Evolutionary conservation across 169 alveolate genomes (phyloP), one percentile per base, ranked within the genome.

Genomic region (Theileria orientalis): DNA sequence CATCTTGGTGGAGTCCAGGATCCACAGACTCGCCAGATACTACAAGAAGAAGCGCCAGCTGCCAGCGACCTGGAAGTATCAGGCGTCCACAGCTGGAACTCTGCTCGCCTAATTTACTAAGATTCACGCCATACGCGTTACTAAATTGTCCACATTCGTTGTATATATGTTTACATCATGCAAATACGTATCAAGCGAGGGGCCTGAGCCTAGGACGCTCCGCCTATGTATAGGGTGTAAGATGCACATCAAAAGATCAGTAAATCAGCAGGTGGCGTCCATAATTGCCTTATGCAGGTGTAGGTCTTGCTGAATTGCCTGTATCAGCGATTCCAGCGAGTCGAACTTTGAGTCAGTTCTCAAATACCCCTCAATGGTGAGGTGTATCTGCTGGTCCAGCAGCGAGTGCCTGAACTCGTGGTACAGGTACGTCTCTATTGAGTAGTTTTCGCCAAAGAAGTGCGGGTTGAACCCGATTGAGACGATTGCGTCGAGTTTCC

Each of bases 11-110:
- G 99, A 98, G 92, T 93, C 98, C 75, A 94, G 97, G 84, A 98
- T 98, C 83, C 99, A 98, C 91, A 96, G 99, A 87, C 87, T 98
- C 35, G 98, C 99, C 49, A 92, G 99, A 68, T 98, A 98, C 92
- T 98, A 95, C 94, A 95, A 94, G 90, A 94, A 97, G 87, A 94
- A 95, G 80, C 92, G 95, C 87, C 94, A 94, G 61, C 93, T 98
- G 32, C 99, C 99, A 16, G 97, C 99, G 59, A 95, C 94, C 83
- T 98, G 99, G 99, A 98, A 96, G 90, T 98, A 98, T 85, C 88
- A 83, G 68, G 84, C 96, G 16, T 85, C 94, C 85, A 92, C 96
- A 57, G 96, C 96, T 56, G 85, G 94, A 54, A 87, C 96, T 29
- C 94, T 92, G 41, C 80, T 92, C 75, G 94, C 93, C 49, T 92